phyloP scores from a whole-genome alignment of 2,329 filamentous ascomycete genomes.

The Alternaria brassicicola region DNA sequence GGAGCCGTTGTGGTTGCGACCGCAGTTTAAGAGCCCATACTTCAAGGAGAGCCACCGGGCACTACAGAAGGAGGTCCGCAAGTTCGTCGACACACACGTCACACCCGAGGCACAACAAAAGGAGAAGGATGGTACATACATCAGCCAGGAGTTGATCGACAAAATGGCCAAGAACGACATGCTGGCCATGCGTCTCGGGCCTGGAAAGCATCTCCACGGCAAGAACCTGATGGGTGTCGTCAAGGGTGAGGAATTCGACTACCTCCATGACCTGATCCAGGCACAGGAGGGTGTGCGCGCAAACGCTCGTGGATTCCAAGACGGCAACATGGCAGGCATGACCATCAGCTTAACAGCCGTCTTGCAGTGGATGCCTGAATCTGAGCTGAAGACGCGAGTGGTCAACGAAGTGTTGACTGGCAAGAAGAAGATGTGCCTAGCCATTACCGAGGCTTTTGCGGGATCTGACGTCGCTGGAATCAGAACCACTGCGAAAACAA shows the following conservation, averaged over 20 bases:
- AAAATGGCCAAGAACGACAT: constrained; percentile 76
- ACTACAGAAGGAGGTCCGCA: constrained; percentile 71
- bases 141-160: constrained; percentile 74
- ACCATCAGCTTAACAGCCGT: constrained; percentile 80
- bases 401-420: constrained; percentile 76
- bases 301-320: constrained; percentile 80
- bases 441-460: constrained; percentile 88
- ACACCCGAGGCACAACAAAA: constrained; percentile 76
- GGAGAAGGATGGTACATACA: constrained; percentile 74
- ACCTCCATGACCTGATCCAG: constrained; percentile 82
- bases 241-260: constrained; percentile 82
- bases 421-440: constrained; percentile 86
- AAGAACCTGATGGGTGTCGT: constrained; percentile 70
- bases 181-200: constrained; percentile 81
- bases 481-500: constrained; percentile 69
- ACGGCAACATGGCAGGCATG: constrained; percentile 88
- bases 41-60: constrained; percentile 75
- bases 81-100: constrained; percentile 74
- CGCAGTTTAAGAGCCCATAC: constrained; percentile 78
- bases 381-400: constrained; percentile 68
- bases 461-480: constrained; percentile 82
- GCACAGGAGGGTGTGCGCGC: constrained; percentile 74
- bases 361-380: constrained; percentile 75
- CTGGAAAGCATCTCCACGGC: constrained; percentile 80
- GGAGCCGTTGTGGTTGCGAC: constrained; percentile 82